phyloP scores from a whole-genome alignment of 1,139 yeast genomes.

The Hemisphaericaspora xylanilytica region DNA sequence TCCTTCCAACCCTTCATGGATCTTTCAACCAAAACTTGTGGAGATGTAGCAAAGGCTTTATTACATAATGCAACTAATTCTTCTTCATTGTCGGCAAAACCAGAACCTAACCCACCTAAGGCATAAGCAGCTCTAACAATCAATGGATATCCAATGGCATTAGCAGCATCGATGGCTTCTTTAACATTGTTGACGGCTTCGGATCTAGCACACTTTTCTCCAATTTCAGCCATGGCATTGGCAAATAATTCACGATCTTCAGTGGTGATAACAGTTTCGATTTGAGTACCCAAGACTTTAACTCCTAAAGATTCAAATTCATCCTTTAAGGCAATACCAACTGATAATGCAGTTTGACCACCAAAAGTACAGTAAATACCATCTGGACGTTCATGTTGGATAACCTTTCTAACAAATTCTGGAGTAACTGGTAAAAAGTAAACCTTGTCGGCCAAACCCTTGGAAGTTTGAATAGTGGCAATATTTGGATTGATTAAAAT shows the following conservation, averaged over 20 bases:
- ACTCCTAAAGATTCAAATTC: slow-evolving; percentile 92
- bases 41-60: slow-evolving; percentile 92
- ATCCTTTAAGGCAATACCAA: slow-evolving; percentile 92
- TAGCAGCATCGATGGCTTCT: slow-evolving; percentile 84
- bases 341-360: slow-evolving; percentile 96
- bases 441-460: slow-evolving; percentile 96
- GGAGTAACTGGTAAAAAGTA: slow-evolving; percentile 96
- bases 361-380: slow-evolving; percentile 97
- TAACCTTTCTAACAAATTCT: slow-evolving; percentile 93
- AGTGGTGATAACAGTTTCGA: slow-evolving; percentile 92
- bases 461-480: slow-evolving; percentile 97
- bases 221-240: slow-evolving; percentile 89
- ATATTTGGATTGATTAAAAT: slow-evolving; percentile 95
- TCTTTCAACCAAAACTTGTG: slow-evolving; percentile 92
- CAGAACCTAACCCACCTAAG: slow-evolving; percentile 97
- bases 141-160: slow-evolving; percentile 88
- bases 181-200: slow-evolving; percentile 76
- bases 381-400: slow-evolving; percentile 92
- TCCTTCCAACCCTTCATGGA: slow-evolving; percentile 99
- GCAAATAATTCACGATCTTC: slow-evolving; percentile 98
- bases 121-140: slow-evolving; percentile 98
- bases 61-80: slow-evolving; percentile 83
- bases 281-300: slow-evolving; percentile 93
- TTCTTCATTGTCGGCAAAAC: slow-evolving; percentile 88
- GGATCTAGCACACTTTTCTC: slow-evolving; percentile 92